Evolutionary conservation across 345 rosid species (phyloP).

Genomic region (Aquilaria yunnanensis): DNA sequence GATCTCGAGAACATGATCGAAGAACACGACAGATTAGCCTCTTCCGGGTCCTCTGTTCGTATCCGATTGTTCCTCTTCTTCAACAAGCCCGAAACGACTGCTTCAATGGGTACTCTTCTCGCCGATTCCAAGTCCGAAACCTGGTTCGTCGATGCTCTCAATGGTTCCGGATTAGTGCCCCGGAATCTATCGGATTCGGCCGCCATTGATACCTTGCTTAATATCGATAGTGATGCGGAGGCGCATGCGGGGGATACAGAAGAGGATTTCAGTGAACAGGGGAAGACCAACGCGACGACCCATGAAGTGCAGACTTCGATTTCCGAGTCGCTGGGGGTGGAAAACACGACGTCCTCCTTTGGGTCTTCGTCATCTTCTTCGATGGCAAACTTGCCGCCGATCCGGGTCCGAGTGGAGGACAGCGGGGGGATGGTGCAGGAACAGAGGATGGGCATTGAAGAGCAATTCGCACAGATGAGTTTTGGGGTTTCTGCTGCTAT

Average conservation of each 20-base stretch:
- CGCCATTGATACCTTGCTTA: conserved; percentile 40
- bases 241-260: conserved; percentile 17
- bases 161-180: conserved; percentile 56
- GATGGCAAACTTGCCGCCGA: conserved; percentile 57
- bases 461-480: conserved; percentile 53
- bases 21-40: conserved; percentile 55
- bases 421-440: conserved; percentile 18
- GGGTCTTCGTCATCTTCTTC: conserved; percentile 70
- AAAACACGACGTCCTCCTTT: conserved; percentile 38
- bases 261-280: conserved; percentile 26
- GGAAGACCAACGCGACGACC: conserved; percentile 15
- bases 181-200: conserved; percentile 65
- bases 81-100: conserved; percentile 60
- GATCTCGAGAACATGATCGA: conserved; percentile 87
- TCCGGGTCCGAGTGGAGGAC: conserved; percentile 45
- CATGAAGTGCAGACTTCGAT: conserved; percentile 44
- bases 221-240: conserved; percentile 40
- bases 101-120: conserved; percentile 69
- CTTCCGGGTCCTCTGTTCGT: conserved; percentile 29
- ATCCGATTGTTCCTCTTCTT: conserved; percentile 69
- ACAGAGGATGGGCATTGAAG: conserved; percentile 36
- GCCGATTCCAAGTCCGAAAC: conserved; percentile 67
- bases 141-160: conserved; percentile 85
- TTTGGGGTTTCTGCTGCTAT: conserved; percentile 18
- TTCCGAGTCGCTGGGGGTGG: conserved; percentile 57